Conservation (phyloP, 2,329 filamentous ascomycete genomes). For the Ophiocordyceps camponoti-floridani region DNA sequence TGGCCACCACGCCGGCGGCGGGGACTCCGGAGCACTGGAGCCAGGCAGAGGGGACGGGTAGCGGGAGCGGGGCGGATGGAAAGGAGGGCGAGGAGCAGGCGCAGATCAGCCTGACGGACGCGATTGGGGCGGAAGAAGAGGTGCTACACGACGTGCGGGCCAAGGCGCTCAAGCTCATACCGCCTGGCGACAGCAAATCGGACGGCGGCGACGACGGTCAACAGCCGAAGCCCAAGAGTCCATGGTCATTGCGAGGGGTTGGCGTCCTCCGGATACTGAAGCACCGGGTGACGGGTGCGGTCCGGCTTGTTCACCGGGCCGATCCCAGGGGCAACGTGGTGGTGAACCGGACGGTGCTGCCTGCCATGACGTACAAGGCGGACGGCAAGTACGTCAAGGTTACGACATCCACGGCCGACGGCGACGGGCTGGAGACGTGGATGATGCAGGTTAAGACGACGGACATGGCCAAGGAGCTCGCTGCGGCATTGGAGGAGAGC, state of each 20-base stretch:
- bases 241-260: conserved; percentile 53
- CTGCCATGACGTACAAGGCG: conserved; percentile 42
- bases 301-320: conserved; percentile 54
- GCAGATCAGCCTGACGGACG: conserved; percentile 52
- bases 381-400: conserved; percentile 43
- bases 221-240: conserved; percentile 28
- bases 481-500: conserved; percentile 30
- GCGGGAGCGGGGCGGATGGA: conserved; percentile 19
- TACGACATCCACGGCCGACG: conserved; percentile 36
- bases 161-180: conserved; percentile 46
- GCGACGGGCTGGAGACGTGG: conserved; percentile 48
- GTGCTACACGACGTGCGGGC: conserved; percentile 52
- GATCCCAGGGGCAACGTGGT: conserved; percentile 58
- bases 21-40: conserved; percentile 39
- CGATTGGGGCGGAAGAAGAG: conserved; percentile 54
- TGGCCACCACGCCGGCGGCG: conserved; percentile 40
- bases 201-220: conserved; percentile 20
- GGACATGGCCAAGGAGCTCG: conserved; percentile 35
- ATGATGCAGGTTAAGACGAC: conserved; percentile 52
- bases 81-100: conserved; percentile 44
- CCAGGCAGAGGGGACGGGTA: conserved; percentile 23
- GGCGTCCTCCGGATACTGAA: conserved; percentile 57
- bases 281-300: conserved; percentile 48
- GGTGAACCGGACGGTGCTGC: conserved; percentile 50
- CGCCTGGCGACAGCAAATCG: conserved; percentile 24